Conservation (phyloP, 2,329 filamentous ascomycete species). For the Leptographium wingfieldii region DNA sequence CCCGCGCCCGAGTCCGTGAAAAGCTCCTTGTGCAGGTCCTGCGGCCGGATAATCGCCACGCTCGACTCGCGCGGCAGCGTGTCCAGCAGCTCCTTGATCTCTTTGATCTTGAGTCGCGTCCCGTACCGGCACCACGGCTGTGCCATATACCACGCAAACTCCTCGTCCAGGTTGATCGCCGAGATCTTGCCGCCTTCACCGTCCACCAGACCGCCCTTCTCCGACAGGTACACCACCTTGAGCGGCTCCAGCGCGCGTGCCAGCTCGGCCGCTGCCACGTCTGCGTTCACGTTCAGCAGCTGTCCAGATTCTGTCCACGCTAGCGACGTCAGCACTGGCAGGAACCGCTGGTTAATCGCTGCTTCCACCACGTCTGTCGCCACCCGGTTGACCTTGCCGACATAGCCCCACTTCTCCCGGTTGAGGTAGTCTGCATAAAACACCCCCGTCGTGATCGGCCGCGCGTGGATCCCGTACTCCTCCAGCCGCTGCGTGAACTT, state of each 20-base stretch:
- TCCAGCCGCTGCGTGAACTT: constrained; percentile 85
- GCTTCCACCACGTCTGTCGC: constrained; percentile 84
- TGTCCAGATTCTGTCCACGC: constrained; percentile 85
- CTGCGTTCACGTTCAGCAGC: constrained; percentile 93
- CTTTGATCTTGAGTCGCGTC: constrained; percentile 90
- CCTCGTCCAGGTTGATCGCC: constrained; percentile 92
- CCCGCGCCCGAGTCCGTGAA: constrained; percentile 94
- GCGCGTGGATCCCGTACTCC: constrained; percentile 75
- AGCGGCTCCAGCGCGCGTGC: constrained; percentile 79
- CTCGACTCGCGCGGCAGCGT: constrained; percentile 83
- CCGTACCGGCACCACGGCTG: constrained; percentile 94
- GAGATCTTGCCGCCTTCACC: constrained; percentile 92
- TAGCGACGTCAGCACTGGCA: constrained; percentile 93
- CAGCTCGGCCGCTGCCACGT: constrained; percentile 88
- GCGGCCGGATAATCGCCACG: constrained; percentile 94
- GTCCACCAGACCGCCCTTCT: constrained; percentile 93
- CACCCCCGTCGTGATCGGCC: constrained; percentile 79
- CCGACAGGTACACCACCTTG: constrained; percentile 97
- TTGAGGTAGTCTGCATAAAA: constrained; percentile 91
- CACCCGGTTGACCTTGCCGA: constrained; percentile 89
- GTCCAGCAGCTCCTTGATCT: constrained; percentile 88
- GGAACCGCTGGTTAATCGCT: constrained; percentile 78
- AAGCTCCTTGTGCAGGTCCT: constrained; percentile 88
- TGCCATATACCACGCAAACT: constrained; percentile 84
- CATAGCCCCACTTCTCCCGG: constrained; percentile 90